Percentiles rank a stretch among this genome's conserved stretches.
These are phyloP conservation scores for thale cress (Arabidopsis thaliana) DNA, from an alignment of 345 rosid genomes.

Conservation along the genomic window TAIR10.1 NC_003076.8:18682501-18683000, in stretches of 20 bases:
- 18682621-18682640: slow-evolving; percentile 17
- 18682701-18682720: slow-evolving; percentile 43
- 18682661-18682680: not conserved
- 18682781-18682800: slow-evolving; percentile 12
- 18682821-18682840: not conserved
- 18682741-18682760: slow-evolving; percentile 8
- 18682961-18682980: too few relatives aligned
- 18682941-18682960: too few relatives aligned
- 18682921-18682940: too few relatives aligned
- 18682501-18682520: not conserved
- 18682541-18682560: not conserved
- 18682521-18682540: not conserved
- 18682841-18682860: not conserved
- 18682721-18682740: slow-evolving; percentile 24
- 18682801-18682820: not conserved
- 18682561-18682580: slow-evolving; percentile 34
- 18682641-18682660: slow-evolving; percentile 41
- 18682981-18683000: too few relatives aligned
- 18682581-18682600: slow-evolving; percentile 41
- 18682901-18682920: too few relatives aligned
- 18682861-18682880: not conserved
- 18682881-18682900: too few relatives aligned
- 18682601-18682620: slow-evolving; percentile 44
- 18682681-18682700: slow-evolving; percentile 41
- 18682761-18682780: not conserved